These are phyloP conservation scores for Cucurbita maxima DNA, from an alignment of 306 rosid genomes.

Conservation along the genomic window DNA sequence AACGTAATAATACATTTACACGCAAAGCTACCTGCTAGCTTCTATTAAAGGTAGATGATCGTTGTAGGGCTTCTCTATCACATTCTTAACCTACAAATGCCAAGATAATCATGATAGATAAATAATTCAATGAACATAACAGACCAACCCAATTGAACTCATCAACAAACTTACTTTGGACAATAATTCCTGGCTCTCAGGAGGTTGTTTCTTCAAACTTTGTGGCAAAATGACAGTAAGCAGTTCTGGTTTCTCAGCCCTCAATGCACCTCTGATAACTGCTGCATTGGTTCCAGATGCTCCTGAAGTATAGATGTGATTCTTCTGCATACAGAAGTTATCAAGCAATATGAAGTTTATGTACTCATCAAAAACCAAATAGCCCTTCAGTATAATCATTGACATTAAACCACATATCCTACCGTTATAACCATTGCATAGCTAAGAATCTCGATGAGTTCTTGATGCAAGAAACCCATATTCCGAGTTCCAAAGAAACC, in stretches of 20 bases:
- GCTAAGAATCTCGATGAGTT: slow-evolving; percentile 95
- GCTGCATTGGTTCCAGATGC: slow-evolving; percentile 99
- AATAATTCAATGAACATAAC: not conserved
- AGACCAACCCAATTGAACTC: not conserved
- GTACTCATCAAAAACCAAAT: slow-evolving; percentile 4
- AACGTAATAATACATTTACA: too few relatives aligned
- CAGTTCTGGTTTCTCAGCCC: slow-evolving; percentile 97
- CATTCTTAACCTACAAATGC: slow-evolving; percentile 80
- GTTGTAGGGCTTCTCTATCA: slow-evolving; percentile 87
- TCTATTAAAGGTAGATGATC: slow-evolving; percentile 88
- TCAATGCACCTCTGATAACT: slow-evolving; percentile 94
- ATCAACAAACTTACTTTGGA: slow-evolving; percentile 55
- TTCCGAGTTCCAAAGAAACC: slow-evolving; percentile 96
- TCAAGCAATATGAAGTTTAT: slow-evolving; percentile 1
- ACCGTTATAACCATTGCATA: slow-evolving; percentile 99
- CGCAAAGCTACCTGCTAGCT: slow-evolving; percentile 72
- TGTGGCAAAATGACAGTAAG: slow-evolving; percentile 97
- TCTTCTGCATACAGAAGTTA: slow-evolving; percentile 47
- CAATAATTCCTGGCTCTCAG: slow-evolving; percentile 95
- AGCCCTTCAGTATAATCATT: not conserved
- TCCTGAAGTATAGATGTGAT: slow-evolving; percentile 93
- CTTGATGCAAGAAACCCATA: slow-evolving; percentile 99
- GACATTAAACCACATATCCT: slow-evolving; percentile 16
- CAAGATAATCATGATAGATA: slow-evolving; percentile 7
- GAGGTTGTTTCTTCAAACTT: slow-evolving; percentile 88